These are phyloP conservation scores for Aspergillus pseudotamarii DNA, from an alignment of 2,329 filamentous ascomycete genomes.

Conservation along the genomic window DNA sequence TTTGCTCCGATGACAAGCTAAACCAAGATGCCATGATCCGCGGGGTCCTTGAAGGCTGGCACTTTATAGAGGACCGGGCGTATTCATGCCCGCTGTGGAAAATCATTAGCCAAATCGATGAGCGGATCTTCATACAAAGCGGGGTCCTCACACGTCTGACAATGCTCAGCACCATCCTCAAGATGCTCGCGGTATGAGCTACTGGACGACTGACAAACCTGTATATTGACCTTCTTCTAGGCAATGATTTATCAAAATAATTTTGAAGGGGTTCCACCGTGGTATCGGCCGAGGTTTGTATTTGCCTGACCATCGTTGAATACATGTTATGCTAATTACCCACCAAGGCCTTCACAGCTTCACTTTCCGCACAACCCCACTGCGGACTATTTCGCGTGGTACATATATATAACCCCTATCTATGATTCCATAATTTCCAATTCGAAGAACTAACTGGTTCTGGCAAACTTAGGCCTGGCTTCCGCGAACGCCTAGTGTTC, in stretches of 20 bases:
- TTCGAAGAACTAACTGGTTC: background rate
- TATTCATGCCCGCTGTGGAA: background rate
- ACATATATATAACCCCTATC: background rate
- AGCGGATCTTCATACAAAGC: background rate
- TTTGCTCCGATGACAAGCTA: background rate
- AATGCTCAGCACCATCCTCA: background rate
- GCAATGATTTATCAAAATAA: background rate
- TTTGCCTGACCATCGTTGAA: background rate
- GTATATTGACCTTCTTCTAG: slow-evolving; percentile 12
- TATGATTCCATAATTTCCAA: background rate
- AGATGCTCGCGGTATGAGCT: background rate
- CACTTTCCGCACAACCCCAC: background rate
- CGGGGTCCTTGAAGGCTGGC: background rate
- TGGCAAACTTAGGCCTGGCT: background rate
- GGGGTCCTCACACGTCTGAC: background rate
- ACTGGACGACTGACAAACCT: background rate
- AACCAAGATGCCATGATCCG: background rate
- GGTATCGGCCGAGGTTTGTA: background rate
- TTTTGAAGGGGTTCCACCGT: background rate
- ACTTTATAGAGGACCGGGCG: background rate
- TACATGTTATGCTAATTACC: background rate
- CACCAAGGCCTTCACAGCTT: background rate
- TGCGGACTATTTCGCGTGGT: background rate
- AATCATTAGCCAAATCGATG: background rate
- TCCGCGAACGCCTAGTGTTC: background rate